Evolutionary conservation across 495 filamentous ascomycete species (phyloP).

Genomic region (Lophiostoma macrostomum): DNA sequence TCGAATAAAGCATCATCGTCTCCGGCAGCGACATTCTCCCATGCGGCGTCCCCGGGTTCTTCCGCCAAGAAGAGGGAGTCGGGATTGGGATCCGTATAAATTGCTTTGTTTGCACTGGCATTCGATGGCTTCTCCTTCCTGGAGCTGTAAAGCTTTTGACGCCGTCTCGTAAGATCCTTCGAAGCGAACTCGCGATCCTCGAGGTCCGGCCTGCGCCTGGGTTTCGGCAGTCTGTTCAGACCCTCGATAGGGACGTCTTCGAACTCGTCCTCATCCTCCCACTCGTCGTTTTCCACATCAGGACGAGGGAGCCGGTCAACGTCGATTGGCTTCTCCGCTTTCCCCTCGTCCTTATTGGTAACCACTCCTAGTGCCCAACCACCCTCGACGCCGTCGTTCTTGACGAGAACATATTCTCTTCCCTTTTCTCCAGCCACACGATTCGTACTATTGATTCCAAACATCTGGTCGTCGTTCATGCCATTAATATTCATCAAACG

Average conservation of each 20-base stretch:
- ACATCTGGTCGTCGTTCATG: slow-evolving; percentile 70
- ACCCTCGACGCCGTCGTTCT: slow-evolving; percentile 89
- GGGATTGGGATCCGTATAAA: slow-evolving; percentile 23
- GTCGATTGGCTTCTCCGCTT: slow-evolving; percentile 81
- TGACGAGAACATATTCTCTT: slow-evolving; percentile 91
- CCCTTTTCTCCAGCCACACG: slow-evolving; percentile 87
- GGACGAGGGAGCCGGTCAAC: slow-evolving; percentile 62
- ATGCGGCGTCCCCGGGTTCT: slow-evolving; percentile 40
- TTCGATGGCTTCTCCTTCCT: slow-evolving; percentile 29
- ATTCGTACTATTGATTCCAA: slow-evolving; percentile 56
- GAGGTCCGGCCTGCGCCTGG: slow-evolving; percentile 11
- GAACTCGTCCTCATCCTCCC: slow-evolving; percentile 68
- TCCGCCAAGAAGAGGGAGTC: slow-evolving; percentile 68
- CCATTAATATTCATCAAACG: slow-evolving; percentile 91
- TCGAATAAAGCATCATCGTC: slow-evolving; percentile 44
- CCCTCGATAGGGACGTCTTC: slow-evolving; percentile 96
- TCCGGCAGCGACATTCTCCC: slow-evolving; percentile 34
- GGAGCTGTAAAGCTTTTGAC: slow-evolving; percentile 47
- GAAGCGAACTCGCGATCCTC: slow-evolving; percentile 30
- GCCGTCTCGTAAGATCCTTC: slow-evolving; percentile 45
- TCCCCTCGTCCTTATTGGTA: slow-evolving; percentile 68
- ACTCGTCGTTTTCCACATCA: slow-evolving; percentile 59
- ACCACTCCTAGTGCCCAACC: slow-evolving; percentile 98
- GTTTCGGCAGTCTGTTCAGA: slow-evolving; percentile 80
- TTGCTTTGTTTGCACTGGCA: slow-evolving; percentile 22